Base-by-base conservation (phyloP, 208 protist genomes). In the Spironucleus salmonicida region DNA sequence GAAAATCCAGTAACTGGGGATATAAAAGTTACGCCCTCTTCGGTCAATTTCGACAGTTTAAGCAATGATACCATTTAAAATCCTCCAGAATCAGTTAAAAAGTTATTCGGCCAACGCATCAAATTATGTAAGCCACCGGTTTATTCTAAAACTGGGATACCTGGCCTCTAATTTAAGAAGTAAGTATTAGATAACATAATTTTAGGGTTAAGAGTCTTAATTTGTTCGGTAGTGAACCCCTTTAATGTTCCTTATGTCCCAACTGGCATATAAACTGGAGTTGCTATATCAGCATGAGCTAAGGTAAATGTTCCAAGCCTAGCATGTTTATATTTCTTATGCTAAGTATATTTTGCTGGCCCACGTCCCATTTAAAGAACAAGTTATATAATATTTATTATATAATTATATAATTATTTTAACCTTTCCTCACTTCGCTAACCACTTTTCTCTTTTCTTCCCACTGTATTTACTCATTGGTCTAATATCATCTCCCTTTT, bases 1-100 rank as follows among this genome's bases (percentile, higher is more conserved):
- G 89, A 85, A 61, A 87, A 81, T 9, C 90, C 90, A 75, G 95
- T 93, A 79, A 96, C 92, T 0, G 93, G 95, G n/a, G 94, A 97
- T 71, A 90, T 85, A 80, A 98, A 98, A 29, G 82, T 88, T 0
- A 98, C 94, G n/a, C 94, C 94, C 79, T 97, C 90, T 62, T 85
- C 83, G 30, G 81, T 85, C 0, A 86, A 41, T 38, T 80, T 59
- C 29, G 79, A 49, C 23, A 84, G 68, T 30, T 83, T 66, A 1
- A 82, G 67, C 39, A 85, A 69, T 42, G 82, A 85, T 0, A 86
- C 83, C 82, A 86, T 84, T 58, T 85, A 78, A 59, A 84, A 85
- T 13, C 82, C 82, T 58, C 83, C 83, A 77, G 77, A 82, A 71
- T 86, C 83, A 4, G 78, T 84, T 27, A 84, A 39, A 23, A 86